A percentile compares a stretch with the other conserved stretches of the same genome.
Evolutionary conservation across 2,329 filamentous ascomycete genomes (phyloP).

Genomic region (Aureobasidium namibiae): DNA sequence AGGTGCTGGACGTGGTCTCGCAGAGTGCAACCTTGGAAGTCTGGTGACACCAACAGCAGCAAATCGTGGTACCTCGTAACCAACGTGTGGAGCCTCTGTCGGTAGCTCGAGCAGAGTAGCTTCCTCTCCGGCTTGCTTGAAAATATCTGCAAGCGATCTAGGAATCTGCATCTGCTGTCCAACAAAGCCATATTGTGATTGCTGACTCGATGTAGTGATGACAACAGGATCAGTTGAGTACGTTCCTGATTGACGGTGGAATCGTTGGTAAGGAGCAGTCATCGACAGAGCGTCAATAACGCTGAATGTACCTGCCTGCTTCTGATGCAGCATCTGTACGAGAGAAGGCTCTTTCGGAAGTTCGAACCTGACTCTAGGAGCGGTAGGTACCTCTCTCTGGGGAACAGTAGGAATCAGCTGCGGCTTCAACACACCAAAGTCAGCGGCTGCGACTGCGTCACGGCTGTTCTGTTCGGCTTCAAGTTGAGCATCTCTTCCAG

Average conservation of each 20-base stretch:
- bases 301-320: slow-evolving; percentile 1
- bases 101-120: not conserved
- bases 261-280: slow-evolving; percentile 31
- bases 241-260: slow-evolving; percentile 34
- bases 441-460: not conserved
- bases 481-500: not conserved
- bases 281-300: slow-evolving; percentile 22
- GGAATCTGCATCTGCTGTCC: slow-evolving; percentile 9
- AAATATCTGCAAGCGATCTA: slow-evolving; percentile 11
- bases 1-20: slow-evolving; percentile 2
- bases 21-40: slow-evolving; percentile 1
- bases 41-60: slow-evolving; percentile 10
- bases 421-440: slow-evolving; percentile 9
- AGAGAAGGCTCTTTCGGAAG: not conserved
- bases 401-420: not conserved
- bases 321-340: not conserved
- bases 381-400: not conserved
- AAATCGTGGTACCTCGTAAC: slow-evolving; percentile 1
- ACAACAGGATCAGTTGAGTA: slow-evolving; percentile 33
- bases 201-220: not conserved
- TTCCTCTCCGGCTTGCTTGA: slow-evolving; percentile 12
- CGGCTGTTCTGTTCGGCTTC: slow-evolving; percentile 4
- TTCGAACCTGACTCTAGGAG: not conserved
- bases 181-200: not conserved
- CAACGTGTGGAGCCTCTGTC: not conserved